phyloP scores from a whole-genome alignment of 2,329 filamentous ascomycete genomes.

The Fusarium sp. region DNA sequence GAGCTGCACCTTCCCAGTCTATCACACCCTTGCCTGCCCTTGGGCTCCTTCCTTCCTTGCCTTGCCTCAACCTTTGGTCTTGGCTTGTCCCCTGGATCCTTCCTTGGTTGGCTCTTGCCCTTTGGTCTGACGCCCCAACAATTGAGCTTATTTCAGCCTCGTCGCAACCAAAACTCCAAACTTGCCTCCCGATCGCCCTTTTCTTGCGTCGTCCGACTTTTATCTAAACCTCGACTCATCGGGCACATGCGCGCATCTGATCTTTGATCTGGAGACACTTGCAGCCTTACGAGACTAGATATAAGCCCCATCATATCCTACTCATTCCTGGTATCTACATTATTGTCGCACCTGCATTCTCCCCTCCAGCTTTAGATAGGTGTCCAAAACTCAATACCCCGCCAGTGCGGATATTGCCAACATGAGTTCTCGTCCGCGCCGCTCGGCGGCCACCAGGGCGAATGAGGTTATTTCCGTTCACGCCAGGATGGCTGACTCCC shows the following conservation, averaged over 20 bases:
- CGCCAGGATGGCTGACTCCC: slow-evolving; percentile 55
- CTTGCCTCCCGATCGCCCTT: slow-evolving; percentile 3
- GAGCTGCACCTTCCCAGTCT: slow-evolving; percentile 7
- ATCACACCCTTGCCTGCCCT: slow-evolving; percentile 5
- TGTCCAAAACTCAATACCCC: slow-evolving; percentile 8
- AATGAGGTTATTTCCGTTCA: slow-evolving; percentile 58
- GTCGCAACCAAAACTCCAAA: slow-evolving; percentile 24
- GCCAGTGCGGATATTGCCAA: slow-evolving; percentile 39
- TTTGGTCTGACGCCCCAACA: slow-evolving; percentile 20
- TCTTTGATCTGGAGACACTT: neutral
- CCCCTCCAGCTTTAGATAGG: neutral
- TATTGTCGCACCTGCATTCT: slow-evolving; percentile 12
- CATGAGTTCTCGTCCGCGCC: slow-evolving; percentile 63
- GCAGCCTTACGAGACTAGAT: slow-evolving; percentile 5
- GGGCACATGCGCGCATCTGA: slow-evolving; percentile 5
- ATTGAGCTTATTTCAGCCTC: slow-evolving; percentile 44
- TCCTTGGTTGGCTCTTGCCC: slow-evolving; percentile 21
- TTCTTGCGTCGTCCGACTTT: slow-evolving; percentile 7
- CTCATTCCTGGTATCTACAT: neutral
- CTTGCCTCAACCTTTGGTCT: slow-evolving; percentile 14
- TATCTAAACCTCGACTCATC: slow-evolving; percentile 2
- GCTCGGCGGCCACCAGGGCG: slow-evolving; percentile 57
- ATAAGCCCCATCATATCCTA: neutral
- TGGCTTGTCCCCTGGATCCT: neutral
- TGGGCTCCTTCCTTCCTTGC: neutral